Evolutionary conservation across 139 green algal genomes (phyloP).

Genomic region (Coccomyxa sp.): DNA sequence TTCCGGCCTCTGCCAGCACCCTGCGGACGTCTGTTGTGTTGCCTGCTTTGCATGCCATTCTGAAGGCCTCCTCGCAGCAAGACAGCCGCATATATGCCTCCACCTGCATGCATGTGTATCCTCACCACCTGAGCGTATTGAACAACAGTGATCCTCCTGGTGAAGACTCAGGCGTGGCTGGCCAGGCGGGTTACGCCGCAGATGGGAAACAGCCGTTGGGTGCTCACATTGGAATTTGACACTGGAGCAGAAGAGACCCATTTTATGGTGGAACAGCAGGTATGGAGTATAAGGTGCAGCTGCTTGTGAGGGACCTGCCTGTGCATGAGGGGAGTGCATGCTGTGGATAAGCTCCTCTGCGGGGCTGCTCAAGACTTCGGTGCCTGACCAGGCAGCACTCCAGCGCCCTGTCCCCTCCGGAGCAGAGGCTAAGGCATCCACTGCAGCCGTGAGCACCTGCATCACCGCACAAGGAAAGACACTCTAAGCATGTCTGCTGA

Average conservation of each 20-base stretch:
- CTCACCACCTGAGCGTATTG: not conserved
- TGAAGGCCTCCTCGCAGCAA: not conserved
- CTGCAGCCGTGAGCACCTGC: slow-evolving; percentile 2
- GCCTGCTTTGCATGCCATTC: not conserved
- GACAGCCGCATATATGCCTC: not conserved
- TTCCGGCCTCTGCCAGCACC: not conserved
- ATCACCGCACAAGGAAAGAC: not conserved
- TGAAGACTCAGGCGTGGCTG: not conserved
- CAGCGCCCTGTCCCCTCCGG: not conserved
- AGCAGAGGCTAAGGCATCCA: not conserved
- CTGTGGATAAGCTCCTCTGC: not conserved
- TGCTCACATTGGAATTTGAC: no score
- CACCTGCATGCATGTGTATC: not conserved
- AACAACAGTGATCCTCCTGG: not conserved
- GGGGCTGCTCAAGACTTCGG: not conserved
- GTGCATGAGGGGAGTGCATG: not conserved
- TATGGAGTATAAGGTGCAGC: not conserved
- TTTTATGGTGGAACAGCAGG: not conserved
- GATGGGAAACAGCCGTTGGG: not conserved
- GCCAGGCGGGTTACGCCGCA: not conserved
- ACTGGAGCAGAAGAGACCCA: not conserved
- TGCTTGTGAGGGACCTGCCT: not conserved
- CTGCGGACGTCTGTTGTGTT: not conserved
- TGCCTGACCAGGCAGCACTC: not conserved
- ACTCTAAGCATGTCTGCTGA: not conserved